phyloP scores from a whole-genome alignment of 78 protist genomes.

The Acrasis kona region DNA sequence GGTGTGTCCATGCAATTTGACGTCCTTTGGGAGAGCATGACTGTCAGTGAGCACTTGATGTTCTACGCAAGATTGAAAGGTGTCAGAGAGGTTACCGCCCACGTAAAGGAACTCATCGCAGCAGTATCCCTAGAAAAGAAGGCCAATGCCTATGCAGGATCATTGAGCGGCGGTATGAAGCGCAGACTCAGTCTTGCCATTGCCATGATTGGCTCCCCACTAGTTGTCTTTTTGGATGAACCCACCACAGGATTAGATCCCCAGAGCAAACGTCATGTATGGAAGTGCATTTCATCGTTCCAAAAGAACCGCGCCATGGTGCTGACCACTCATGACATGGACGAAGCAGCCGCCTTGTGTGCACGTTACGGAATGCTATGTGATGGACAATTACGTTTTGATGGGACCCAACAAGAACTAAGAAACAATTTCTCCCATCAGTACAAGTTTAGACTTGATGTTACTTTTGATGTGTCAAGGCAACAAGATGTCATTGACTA shows the following conservation, averaged over 20 bases:
- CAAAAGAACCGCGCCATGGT: slow-evolving; percentile 32
- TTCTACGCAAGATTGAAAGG: slow-evolving; percentile 42
- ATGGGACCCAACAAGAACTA: slow-evolving; percentile 35
- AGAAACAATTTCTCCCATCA: slow-evolving; percentile 40
- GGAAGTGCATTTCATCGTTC: slow-evolving; percentile 51
- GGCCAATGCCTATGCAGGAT: background rate
- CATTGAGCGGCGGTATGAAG: slow-evolving; percentile 51
- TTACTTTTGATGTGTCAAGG: no score
- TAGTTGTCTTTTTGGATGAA: slow-evolving; percentile 42
- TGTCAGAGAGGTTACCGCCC: background rate
- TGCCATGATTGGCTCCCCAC: slow-evolving; percentile 17
- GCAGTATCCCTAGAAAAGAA: slow-evolving; percentile 22
- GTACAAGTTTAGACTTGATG: slow-evolving; percentile 12
- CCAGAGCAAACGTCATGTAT: slow-evolving; percentile 35
- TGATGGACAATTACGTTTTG: slow-evolving; percentile 11
- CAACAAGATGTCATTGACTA: no score
- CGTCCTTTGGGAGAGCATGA: slow-evolving; percentile 48
- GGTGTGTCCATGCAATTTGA: slow-evolving; percentile 68
- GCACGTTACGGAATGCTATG: slow-evolving; percentile 56
- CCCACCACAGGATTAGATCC: slow-evolving; percentile 79
- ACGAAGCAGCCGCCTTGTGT: slow-evolving; percentile 68
- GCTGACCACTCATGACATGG: slow-evolving; percentile 85
- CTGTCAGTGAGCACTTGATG: slow-evolving; percentile 52
- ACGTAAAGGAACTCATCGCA: background rate
- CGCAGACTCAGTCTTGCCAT: slow-evolving; percentile 46